Evolutionary conservation across 306 rosid genomes (phyloP).

Genomic region (Amphicarpaea edgeworthii): DNA sequence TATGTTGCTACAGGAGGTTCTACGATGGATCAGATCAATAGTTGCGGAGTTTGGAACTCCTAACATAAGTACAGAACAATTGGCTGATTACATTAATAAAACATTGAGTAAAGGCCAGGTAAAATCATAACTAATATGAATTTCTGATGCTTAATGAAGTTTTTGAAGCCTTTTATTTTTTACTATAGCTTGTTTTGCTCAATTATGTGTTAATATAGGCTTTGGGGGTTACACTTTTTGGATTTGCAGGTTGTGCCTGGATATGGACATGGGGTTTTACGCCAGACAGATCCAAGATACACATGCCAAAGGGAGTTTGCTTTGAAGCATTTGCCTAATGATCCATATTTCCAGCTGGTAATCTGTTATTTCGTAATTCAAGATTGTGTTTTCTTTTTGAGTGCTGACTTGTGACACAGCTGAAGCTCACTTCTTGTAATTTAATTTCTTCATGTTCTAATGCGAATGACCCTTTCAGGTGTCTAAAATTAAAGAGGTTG

Average conservation of each 20-base stretch:
- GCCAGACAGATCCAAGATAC: constrained; percentile 97
- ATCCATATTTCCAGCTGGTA: constrained; percentile 95
- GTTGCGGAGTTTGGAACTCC: constrained; percentile 92
- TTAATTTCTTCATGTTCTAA: constrained; percentile 45
- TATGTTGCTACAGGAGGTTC: constrained; percentile 79
- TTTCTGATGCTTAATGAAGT: constrained; percentile 13
- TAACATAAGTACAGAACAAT: constrained; percentile 73
- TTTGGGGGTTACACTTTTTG: constrained; percentile 31
- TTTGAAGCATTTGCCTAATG: constrained; percentile 94
- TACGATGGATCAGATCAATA: constrained; percentile 92
- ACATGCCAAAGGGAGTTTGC: constrained; percentile 98
- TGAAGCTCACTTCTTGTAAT: constrained; percentile 40
- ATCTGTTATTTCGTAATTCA: constrained; percentile 44
- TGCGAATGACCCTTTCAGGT: constrained; percentile 62
- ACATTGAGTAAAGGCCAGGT: constrained; percentile 94
- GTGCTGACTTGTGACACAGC: constrained; percentile 36
- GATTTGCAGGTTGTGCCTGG: constrained; percentile 91
- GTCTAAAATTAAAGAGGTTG: constrained; percentile 90
- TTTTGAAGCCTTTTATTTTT: constrained; percentile 26
- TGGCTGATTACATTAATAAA: constrained; percentile 80
- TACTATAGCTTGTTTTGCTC: constrained; percentile 15
- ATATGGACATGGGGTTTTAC: constrained; percentile 97
- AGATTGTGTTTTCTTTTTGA: constrained; percentile 37
- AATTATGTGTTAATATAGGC: too few relatives aligned
- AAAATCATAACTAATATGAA: constrained; percentile 25